Conservation (phyloP, 1,284 basidiomycete species). For the Ustilago xerochloae region DNA sequence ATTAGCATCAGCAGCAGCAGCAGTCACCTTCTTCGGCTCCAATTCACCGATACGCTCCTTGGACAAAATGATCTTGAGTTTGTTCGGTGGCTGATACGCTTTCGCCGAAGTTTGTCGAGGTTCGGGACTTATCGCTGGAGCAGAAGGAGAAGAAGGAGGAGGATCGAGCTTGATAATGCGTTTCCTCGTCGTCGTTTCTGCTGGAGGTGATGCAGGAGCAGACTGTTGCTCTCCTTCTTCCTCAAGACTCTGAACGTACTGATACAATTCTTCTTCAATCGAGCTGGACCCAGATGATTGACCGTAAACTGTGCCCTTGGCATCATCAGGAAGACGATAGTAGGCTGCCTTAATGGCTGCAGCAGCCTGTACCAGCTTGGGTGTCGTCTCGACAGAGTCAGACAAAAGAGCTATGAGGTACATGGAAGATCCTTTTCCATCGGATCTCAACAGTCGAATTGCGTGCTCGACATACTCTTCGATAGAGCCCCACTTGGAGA, state of each 20-base stretch:
- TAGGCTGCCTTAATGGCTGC: constrained; percentile 80
- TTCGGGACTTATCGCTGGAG: background rate
- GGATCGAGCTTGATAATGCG: constrained; percentile 37
- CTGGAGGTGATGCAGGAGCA: background rate
- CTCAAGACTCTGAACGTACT: constrained; percentile 80
- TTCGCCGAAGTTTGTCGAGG: background rate
- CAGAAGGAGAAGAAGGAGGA: constrained; percentile 14
- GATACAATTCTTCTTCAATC: constrained; percentile 76
- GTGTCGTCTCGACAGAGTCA: constrained; percentile 75
- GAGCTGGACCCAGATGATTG: background rate
- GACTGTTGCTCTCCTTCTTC: constrained; percentile 31
- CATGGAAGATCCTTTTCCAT: constrained; percentile 70
- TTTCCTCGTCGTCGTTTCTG: constrained; percentile 8
- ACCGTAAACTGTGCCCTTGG: constrained; percentile 44
- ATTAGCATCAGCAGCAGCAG: background rate
- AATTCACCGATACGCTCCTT: constrained; percentile 48
- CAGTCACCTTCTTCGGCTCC: constrained; percentile 32
- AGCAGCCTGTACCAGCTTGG: constrained; percentile 81
- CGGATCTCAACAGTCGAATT: constrained; percentile 75
- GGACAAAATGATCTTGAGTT: constrained; percentile 42
- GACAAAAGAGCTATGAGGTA: constrained; percentile 80
- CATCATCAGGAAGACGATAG: constrained; percentile 73
- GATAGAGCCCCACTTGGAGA: constrained; percentile 76
- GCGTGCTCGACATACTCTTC: constrained; percentile 79
- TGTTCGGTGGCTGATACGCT: constrained; percentile 32